phyloP scores from a whole-genome alignment of 2,329 filamentous ascomycete genomes.

The Hymenoscyphus occultus region DNA sequence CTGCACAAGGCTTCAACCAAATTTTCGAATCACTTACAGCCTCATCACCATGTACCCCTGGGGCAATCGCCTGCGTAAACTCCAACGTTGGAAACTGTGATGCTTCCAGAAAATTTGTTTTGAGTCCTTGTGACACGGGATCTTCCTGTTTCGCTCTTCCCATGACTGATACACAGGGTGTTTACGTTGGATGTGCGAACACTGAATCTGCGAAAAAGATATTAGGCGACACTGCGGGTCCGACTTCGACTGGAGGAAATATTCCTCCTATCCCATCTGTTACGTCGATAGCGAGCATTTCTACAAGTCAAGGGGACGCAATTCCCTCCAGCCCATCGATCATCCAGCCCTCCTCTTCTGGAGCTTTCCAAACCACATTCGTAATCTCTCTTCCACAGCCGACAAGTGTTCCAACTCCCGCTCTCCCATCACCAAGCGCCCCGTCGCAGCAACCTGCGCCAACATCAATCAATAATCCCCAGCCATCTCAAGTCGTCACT shows the following conservation, averaged over 20 bases:
- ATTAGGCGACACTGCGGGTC: neutral
- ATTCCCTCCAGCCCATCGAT: neutral
- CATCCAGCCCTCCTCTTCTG: neutral
- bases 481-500: neutral
- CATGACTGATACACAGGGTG: conserved; percentile 2
- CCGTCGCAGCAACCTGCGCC: neutral
- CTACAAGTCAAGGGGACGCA: neutral
- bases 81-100: neutral
- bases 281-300: neutral
- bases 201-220: neutral
- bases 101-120: neutral
- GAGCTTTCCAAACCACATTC: neutral
- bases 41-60: neutral
- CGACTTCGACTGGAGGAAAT: neutral
- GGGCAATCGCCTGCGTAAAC: neutral
- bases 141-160: neutral
- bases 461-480: neutral
- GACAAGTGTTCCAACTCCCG: neutral
- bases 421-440: neutral
- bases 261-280: neutral
- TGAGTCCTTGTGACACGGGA: neutral
- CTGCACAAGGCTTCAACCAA: neutral
- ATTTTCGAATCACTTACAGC: neutral
- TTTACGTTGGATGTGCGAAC: conserved; percentile 1
- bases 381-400: neutral